phyloP scores from a whole-genome alignment of 371 early-diverging fungal genomes.

The Mucor irregularis region DNA sequence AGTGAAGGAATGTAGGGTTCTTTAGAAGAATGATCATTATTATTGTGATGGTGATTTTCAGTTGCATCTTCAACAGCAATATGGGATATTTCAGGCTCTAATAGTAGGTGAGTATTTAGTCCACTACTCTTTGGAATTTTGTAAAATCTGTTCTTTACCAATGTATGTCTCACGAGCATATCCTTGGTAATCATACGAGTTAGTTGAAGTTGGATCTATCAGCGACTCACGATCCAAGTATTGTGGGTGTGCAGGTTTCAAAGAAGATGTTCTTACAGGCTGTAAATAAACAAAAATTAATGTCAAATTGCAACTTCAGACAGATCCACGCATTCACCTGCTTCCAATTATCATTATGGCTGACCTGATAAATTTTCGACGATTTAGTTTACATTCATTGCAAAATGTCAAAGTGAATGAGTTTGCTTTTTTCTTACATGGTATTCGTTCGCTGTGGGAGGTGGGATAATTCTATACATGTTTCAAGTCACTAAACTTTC shows the following conservation, averaged over 20 bases:
- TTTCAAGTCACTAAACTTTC: not conserved
- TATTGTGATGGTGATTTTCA: not conserved
- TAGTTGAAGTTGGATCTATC: constrained; percentile 15
- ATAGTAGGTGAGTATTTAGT: too few species aligned
- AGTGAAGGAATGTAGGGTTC: not conserved
- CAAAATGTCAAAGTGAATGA: not conserved
- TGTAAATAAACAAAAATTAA: too few species aligned
- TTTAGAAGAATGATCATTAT: not conserved
- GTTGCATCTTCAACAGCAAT: constrained; percentile 3
- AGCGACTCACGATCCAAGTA: constrained; percentile 17
- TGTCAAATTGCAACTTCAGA: too few species aligned
- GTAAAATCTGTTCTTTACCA: not conserved
- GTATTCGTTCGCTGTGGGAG: constrained; percentile 8
- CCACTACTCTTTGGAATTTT: not conserved
- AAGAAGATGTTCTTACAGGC: constrained; percentile 22
- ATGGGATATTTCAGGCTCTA: constrained; percentile 19
- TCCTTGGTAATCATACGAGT: not conserved
- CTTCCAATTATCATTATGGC: constrained; percentile 12
- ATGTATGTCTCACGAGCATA: constrained; percentile 21
- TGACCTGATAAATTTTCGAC: not conserved
- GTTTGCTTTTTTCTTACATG: constrained; percentile 13
- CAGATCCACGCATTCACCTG: too few species aligned
- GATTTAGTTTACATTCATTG: not conserved
- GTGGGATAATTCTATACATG: constrained; percentile 10
- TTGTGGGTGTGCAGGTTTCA: constrained; percentile 11